Evolutionary conservation across 208 protist species (phyloP).

Genomic region (Crithidia bombi): DNA sequence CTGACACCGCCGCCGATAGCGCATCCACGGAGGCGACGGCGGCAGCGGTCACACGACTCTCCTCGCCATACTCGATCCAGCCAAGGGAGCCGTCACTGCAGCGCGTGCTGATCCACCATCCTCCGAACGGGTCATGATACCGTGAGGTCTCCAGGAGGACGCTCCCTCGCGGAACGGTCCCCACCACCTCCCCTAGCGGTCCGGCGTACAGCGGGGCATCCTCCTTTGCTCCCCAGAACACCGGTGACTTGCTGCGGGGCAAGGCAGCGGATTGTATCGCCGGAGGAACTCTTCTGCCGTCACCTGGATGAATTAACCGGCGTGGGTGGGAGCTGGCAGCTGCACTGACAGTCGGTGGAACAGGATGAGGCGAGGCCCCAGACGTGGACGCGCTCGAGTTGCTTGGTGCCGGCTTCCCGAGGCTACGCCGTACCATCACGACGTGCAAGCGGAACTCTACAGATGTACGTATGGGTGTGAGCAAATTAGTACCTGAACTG

Average conservation of each 20-base stretch:
- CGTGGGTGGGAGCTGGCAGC: too few relatives aligned
- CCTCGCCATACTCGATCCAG: slow-evolving; percentile 40
- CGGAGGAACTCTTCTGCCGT: too few relatives aligned
- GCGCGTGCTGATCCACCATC: slow-evolving; percentile 68
- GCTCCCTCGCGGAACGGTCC: slow-evolving; percentile 42
- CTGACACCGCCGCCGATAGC: not conserved
- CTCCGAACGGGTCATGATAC: slow-evolving; percentile 67
- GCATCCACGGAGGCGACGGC: not conserved
- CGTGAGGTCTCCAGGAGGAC: slow-evolving; percentile 66
- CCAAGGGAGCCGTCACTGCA: slow-evolving; percentile 44
- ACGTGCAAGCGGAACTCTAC: too few relatives aligned
- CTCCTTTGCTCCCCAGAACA: slow-evolving; percentile 62
- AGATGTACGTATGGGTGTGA: too few relatives aligned
- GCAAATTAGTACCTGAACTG: too few relatives aligned
- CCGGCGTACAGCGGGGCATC: slow-evolving; percentile 54
- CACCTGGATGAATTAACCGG: too few relatives aligned
- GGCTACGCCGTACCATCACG: too few relatives aligned
- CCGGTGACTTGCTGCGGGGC: slow-evolving; percentile 17
- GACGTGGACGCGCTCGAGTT: too few relatives aligned
- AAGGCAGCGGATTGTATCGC: not conserved
- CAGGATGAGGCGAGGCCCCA: too few relatives aligned
- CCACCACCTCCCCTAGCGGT: slow-evolving; percentile 69
- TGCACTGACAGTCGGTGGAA: too few relatives aligned
- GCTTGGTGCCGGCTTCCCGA: too few relatives aligned
- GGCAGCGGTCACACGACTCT: not conserved